Percentiles rank a stretch among this genome's conserved stretches.
Evolutionary conservation across 805 yeast species (phyloP).

Genomic region (Kuraishia molischiana): DNA sequence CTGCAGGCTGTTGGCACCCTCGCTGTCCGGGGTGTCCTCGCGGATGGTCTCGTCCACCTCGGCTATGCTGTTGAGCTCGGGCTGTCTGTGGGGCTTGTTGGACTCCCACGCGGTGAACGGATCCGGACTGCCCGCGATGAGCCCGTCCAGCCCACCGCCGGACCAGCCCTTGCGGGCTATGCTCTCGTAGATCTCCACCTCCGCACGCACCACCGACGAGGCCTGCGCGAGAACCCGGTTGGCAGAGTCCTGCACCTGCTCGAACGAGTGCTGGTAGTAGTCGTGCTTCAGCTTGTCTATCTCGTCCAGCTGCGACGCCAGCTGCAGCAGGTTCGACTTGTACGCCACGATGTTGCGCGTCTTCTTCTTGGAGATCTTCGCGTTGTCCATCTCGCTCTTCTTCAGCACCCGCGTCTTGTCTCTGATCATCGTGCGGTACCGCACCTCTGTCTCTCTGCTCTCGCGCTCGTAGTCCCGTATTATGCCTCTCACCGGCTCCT

Average conservation of each 20-base stretch:
- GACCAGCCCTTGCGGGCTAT: conserved; percentile 80
- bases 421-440: conserved; percentile 44
- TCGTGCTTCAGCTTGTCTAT: conserved; percentile 69
- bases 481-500: conserved; percentile 37
- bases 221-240: conserved; percentile 40
- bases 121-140: conserved; percentile 56
- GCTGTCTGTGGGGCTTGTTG: not conserved
- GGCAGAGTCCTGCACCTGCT: conserved; percentile 55
- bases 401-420: conserved; percentile 42
- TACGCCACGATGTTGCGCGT: conserved; percentile 61
- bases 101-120: conserved; percentile 29
- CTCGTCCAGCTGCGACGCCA: conserved; percentile 71
- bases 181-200: conserved; percentile 71
- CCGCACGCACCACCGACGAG: conserved; percentile 64
- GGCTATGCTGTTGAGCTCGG: not conserved
- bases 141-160: conserved; percentile 76
- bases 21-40: no score
- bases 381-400: conserved; percentile 51
- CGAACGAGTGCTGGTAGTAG: conserved; percentile 56
- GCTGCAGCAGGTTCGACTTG: conserved; percentile 51
- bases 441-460: conserved; percentile 36
- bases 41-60: not conserved
- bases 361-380: conserved; percentile 46
- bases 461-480: conserved; percentile 32
- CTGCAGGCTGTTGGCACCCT: not conserved